These are phyloP conservation scores for Fonsecaea nubica DNA, from an alignment of 2,329 filamentous ascomycete species.

Conservation along the genomic window DNA sequence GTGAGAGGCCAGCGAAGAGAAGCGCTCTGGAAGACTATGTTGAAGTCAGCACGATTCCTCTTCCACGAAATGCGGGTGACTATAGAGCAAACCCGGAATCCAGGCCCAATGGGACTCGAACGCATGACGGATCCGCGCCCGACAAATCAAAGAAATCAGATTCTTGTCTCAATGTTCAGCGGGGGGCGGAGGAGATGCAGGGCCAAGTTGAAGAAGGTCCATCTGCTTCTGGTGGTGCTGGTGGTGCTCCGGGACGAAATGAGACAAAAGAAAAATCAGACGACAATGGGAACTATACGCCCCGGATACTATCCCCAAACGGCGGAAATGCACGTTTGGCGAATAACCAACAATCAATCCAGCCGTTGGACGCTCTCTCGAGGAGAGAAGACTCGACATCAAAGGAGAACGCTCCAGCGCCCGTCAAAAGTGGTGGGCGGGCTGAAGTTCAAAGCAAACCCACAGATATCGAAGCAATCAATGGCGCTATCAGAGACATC, in stretches of 20 bases:
- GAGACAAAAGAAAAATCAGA: constrained; percentile 17
- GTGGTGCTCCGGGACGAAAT: constrained; percentile 8
- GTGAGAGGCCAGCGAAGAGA: constrained; percentile 4
- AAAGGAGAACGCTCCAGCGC: constrained; percentile 14
- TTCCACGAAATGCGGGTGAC: constrained; percentile 17
- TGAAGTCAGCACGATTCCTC: constrained; percentile 27
- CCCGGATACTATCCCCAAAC: constrained; percentile 44
- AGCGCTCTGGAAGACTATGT: constrained; percentile 13
- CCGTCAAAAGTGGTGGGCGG: background rate
- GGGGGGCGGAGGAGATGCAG: background rate
- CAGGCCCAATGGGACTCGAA: constrained; percentile 1
- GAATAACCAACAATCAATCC: constrained; percentile 26
- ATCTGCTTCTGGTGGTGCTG: background rate
- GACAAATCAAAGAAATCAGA: constrained; percentile 1
- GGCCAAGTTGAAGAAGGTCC: constrained; percentile 9
- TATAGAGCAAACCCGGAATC: background rate
- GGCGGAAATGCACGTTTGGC: constrained; percentile 20
- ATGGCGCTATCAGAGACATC: constrained; percentile 50
- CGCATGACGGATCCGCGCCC: background rate
- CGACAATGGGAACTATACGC: constrained; percentile 34
- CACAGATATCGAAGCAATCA: constrained; percentile 40
- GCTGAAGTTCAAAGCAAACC: constrained; percentile 13
- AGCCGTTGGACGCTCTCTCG: constrained; percentile 27
- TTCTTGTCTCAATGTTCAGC: background rate
- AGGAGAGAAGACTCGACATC: constrained; percentile 21